Evolutionary conservation across 768 basidiomycete genomes (phyloP), one percentile per base, ranked within the genome.

Genomic region (Rubroboletus pulcherrimus): DNA sequence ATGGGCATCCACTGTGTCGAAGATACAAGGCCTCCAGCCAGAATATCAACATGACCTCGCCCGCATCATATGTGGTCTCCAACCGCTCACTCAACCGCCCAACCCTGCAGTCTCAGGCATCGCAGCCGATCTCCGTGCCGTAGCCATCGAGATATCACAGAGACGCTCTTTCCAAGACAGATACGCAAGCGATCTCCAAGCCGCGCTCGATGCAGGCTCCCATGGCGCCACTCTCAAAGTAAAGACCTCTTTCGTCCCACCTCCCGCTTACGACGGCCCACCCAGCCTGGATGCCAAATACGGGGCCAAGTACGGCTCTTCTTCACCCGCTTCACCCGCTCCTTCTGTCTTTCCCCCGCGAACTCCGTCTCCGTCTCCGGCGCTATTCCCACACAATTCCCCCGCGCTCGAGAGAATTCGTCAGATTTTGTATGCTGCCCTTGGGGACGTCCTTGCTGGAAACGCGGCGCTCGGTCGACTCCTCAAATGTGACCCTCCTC

Each of bases 61-160:
- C 0, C 82, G 91, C 2, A 71, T 87, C 48, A 89, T 93, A 19
- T 93, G 92, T 62, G 77, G 78, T 5, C 81, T 91, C 45, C 45
- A 60, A 1, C 73, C 75, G 0, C 51, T 87, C 29, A 60, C 73
- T 0, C 61, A 73, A 0, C 80, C 83, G 0, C 30, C 70, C 5
- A 68, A 78, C 26, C 69, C 73, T 2, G 63, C 71, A 0, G 65
- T 91, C 10, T 72, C 76, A 3, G 83, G 86, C 0, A 82, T 92
- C 44, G 82, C 92, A 1, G 88, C 89, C 0, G 89, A 93, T 67
- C 71, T 94, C n/a, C 80, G 90, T 17, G 87, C 88, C 0, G 87
- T 94, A 0, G 88, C 90, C 0, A 91, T 94, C 46, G 92, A 93
- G 64, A 92, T 94, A 59, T 87, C 87, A 53, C 90, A 91, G 70